Conservation (phyloP, 1,284 basidiomycete genomes). For the Phlebopus sp. region DNA sequence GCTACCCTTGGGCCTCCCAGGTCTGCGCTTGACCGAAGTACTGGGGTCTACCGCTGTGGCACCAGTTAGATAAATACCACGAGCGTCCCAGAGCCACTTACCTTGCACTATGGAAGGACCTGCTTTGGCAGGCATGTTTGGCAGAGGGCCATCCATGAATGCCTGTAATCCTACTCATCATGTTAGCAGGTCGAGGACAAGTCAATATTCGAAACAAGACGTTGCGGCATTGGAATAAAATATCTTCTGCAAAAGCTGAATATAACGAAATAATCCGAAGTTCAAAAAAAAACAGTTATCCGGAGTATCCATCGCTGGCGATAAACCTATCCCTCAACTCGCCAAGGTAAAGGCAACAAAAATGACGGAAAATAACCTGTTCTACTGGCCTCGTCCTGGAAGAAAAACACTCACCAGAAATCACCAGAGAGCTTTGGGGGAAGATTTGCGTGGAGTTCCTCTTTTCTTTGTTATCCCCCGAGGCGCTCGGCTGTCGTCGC, state of each 20-base stretch:
- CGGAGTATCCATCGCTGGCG: slow-evolving; percentile 25
- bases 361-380: slow-evolving; percentile 3
- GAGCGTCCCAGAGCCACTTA: slow-evolving; percentile 8
- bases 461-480: slow-evolving; percentile 34
- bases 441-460: slow-evolving; percentile 27
- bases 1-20: slow-evolving; percentile 53
- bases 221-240: slow-evolving; percentile 13
- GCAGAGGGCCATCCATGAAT: slow-evolving; percentile 24
- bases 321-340: slow-evolving; percentile 11
- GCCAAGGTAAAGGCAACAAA: slow-evolving; percentile 14
- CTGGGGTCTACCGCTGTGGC: slow-evolving; percentile 26
- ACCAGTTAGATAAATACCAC: slow-evolving; percentile 2
- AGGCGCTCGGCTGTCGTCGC: slow-evolving; percentile 32
- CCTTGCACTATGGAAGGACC: slow-evolving; percentile 29
- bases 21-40: slow-evolving; percentile 41
- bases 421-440: slow-evolving; percentile 11
- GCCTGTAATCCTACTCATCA: slow-evolving; percentile 20
- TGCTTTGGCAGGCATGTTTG: slow-evolving; percentile 25
- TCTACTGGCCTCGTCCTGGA: slow-evolving; percentile 12
- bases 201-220: slow-evolving; percentile 16
- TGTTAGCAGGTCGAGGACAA: slow-evolving; percentile 20
- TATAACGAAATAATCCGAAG: slow-evolving; percentile 32
- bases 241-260: slow-evolving; percentile 32
- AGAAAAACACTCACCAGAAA: slow-evolving; percentile 24
- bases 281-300: slow-evolving; percentile 32